Evolutionary conservation across 108 stramenopile species (phyloP).

Genomic region (Cyclotella cryptica): DNA sequence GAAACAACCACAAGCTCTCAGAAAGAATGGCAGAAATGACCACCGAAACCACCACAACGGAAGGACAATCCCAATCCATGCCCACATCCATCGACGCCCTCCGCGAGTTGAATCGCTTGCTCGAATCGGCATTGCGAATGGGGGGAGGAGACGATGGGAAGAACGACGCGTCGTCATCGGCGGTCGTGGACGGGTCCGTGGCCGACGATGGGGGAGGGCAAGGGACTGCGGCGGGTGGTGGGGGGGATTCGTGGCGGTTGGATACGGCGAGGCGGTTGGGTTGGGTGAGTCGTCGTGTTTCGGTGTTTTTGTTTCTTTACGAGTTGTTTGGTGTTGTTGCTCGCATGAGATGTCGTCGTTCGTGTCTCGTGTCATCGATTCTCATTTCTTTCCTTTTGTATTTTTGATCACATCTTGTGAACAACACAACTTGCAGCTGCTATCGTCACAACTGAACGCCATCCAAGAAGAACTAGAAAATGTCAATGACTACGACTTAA

Average conservation of each 20-base stretch:
- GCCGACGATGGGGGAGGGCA: background rate
- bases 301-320: background rate
- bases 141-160: slow-evolving; percentile 29
- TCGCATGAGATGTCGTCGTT: too few relatives aligned
- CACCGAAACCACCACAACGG: background rate
- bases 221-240: background rate
- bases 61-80: background rate
- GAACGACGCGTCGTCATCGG: background rate
- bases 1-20: too few relatives aligned
- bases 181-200: background rate
- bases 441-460: background rate
- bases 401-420: background rate
- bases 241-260: slow-evolving; percentile 35
- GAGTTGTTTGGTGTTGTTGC: background rate
- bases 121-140: slow-evolving; percentile 49
- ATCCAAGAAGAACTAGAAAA: slow-evolving; percentile 3
- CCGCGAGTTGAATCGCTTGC: slow-evolving; percentile 40
- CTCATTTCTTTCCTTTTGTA: too few relatives aligned
- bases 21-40: slow-evolving; percentile 2
- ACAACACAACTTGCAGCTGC: background rate
- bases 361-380: too few relatives aligned
- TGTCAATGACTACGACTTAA: slow-evolving; percentile 1
- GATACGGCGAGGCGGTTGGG: slow-evolving; percentile 46
- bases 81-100: slow-evolving; percentile 14
- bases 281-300: slow-evolving; percentile 33